Percentiles rank a stretch among this genome's conserved stretches.
Conservation (phyloP, 2,329 filamentous ascomycete genomes). For the Xylariaceae sp. region DNA sequence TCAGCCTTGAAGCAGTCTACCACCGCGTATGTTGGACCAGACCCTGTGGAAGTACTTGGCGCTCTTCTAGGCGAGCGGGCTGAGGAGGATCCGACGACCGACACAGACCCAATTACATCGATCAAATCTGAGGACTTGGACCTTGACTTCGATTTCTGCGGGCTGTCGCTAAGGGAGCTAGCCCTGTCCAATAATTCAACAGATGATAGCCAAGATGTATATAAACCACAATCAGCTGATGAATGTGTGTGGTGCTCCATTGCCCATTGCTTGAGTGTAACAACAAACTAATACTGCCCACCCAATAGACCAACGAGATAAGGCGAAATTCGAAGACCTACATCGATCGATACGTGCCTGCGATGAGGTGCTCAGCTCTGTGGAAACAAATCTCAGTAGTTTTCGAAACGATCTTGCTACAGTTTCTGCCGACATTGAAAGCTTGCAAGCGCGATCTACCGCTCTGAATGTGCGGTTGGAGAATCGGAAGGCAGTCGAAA, state of each 20-base stretch:
- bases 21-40: constrained; percentile 48
- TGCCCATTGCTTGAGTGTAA: too few relatives aligned
- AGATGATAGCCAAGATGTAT: constrained; percentile 26
- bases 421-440: constrained; percentile 94
- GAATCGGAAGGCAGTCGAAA: constrained; percentile 86
- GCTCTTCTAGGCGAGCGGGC: constrained; percentile 34
- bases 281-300: background rate
- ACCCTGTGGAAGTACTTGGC: constrained; percentile 68
- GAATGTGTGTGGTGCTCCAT: constrained; percentile 57
- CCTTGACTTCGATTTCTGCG: constrained; percentile 72
- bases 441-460: constrained; percentile 79
- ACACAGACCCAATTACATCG: constrained; percentile 8
- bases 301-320: constrained; percentile 73
- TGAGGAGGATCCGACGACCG: constrained; percentile 6
- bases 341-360: constrained; percentile 86
- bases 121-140: constrained; percentile 52
- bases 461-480: constrained; percentile 80
- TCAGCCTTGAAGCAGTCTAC: constrained; percentile 60
- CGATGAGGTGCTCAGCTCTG: constrained; percentile 88
- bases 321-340: constrained; percentile 81
- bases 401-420: constrained; percentile 90
- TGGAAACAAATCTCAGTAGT: constrained; percentile 85
- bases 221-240: constrained; percentile 59
- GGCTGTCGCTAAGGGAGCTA: constrained; percentile 71
- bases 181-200: constrained; percentile 34